A percentile compares a stretch with the other conserved stretches of the same genome.
Conservation (phyloP, 495 filamentous ascomycete species). For the Aspergillus bridgeri region DNA sequence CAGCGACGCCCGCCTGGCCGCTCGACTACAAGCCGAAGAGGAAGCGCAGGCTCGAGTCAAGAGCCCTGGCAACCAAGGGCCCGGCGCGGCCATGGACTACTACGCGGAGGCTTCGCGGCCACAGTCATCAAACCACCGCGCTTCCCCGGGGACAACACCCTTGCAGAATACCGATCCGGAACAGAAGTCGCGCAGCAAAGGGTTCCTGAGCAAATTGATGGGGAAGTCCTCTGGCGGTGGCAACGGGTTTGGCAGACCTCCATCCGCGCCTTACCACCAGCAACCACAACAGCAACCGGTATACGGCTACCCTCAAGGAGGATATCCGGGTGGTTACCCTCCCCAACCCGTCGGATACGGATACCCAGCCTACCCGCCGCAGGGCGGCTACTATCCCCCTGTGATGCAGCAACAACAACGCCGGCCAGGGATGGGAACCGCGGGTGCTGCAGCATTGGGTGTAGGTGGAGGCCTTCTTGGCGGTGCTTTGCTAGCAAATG, state of each 20-base stretch:
- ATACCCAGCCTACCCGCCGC: slow-evolving; percentile 28
- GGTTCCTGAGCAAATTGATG: slow-evolving; percentile 49
- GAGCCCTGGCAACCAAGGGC: neutral
- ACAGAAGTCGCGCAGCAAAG: slow-evolving; percentile 35
- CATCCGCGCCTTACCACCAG: slow-evolving; percentile 5
- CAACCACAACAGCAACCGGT: slow-evolving; percentile 24
- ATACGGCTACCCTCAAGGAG: slow-evolving; percentile 25
- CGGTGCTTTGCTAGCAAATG: slow-evolving; percentile 64
- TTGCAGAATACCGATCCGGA: slow-evolving; percentile 25
- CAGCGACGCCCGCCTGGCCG: slow-evolving; percentile 70
- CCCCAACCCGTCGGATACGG: slow-evolving; percentile 44
- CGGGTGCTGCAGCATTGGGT: slow-evolving; percentile 71
- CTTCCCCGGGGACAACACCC: slow-evolving; percentile 20
- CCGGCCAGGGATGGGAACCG: slow-evolving; percentile 53
- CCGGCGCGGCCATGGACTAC: slow-evolving; percentile 43
- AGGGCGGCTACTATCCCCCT: slow-evolving; percentile 41
- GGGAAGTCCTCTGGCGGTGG: slow-evolving; percentile 32
- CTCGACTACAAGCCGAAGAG: slow-evolving; percentile 79
- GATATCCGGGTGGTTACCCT: slow-evolving; percentile 31
- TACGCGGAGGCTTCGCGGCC: slow-evolving; percentile 35
- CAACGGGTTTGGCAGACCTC: slow-evolving; percentile 7
- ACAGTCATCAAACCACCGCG: slow-evolving; percentile 25
- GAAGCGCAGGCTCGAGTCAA: slow-evolving; percentile 36
- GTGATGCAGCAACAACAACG: slow-evolving; percentile 28
- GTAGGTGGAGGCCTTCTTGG: slow-evolving; percentile 73